phyloP scores from a whole-genome alignment of 2,329 filamentous ascomycete species.

The Domatiomyces globalis region DNA sequence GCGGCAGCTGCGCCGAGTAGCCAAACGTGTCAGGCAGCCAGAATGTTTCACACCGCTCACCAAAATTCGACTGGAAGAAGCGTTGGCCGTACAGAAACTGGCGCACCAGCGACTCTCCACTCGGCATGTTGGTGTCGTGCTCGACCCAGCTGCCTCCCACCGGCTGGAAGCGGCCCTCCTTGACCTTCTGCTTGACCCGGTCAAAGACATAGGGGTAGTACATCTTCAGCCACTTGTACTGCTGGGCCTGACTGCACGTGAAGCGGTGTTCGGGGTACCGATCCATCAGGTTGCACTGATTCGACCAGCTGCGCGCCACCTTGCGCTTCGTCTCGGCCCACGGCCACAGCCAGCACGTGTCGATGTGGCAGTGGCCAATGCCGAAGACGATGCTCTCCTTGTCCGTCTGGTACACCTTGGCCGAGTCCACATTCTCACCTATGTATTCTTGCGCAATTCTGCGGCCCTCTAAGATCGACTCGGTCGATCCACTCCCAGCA shows the following conservation, averaged over 20 bases:
- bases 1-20: slow-evolving; percentile 87
- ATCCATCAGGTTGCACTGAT: slow-evolving; percentile 90
- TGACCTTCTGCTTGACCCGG: slow-evolving; percentile 80
- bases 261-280: slow-evolving; percentile 89
- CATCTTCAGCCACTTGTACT: slow-evolving; percentile 93
- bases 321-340: slow-evolving; percentile 97
- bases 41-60: slow-evolving; percentile 75
- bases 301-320: slow-evolving; percentile 89
- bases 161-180: slow-evolving; percentile 79
- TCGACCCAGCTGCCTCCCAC: slow-evolving; percentile 98
- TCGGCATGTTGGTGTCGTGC: slow-evolving; percentile 94
- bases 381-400: slow-evolving; percentile 66
- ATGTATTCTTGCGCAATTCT: slow-evolving; percentile 73
- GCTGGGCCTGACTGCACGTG: slow-evolving; percentile 83
- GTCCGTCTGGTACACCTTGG: slow-evolving; percentile 66
- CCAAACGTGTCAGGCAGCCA: slow-evolving; percentile 98
- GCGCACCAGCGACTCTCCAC: slow-evolving; percentile 81
- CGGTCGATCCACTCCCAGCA: slow-evolving; percentile 54
- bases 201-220: slow-evolving; percentile 80
- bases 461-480: slow-evolving; percentile 64
- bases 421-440: slow-evolving; percentile 65
- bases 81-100: slow-evolving; percentile 94
- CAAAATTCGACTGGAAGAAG: slow-evolving; percentile 88
- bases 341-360: slow-evolving; percentile 97
- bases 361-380: slow-evolving; percentile 94